Evolutionary conservation across 2,329 filamentous ascomycete species (phyloP).

Genomic region (Colletotrichum musae): DNA sequence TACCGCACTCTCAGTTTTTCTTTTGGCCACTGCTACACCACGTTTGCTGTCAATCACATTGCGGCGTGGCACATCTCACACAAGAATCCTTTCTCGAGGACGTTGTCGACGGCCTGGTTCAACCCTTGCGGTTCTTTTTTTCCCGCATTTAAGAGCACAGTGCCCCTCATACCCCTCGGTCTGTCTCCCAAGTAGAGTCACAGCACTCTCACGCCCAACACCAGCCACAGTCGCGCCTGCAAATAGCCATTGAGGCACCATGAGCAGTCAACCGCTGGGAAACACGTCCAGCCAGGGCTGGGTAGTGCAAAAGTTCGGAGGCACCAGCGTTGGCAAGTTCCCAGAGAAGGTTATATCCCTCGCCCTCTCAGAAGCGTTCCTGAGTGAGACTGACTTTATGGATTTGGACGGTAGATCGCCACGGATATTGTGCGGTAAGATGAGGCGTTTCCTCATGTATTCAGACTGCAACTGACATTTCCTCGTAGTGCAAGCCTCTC

Average conservation of each 20-base stretch:
- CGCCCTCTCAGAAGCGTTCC: slow-evolving; percentile 22
- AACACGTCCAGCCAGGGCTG: slow-evolving; percentile 68
- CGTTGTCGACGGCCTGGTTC: slow-evolving; percentile 27
- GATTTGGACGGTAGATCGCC: slow-evolving; percentile 63
- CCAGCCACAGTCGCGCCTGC: slow-evolving; percentile 7
- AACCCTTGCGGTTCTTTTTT: slow-evolving; percentile 34
- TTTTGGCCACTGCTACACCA: background rate
- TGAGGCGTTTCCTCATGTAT: slow-evolving; percentile 12
- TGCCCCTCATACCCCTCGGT: slow-evolving; percentile 30
- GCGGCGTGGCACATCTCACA: slow-evolving; percentile 1
- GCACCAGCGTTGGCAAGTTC: slow-evolving; percentile 96
- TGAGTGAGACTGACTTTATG: slow-evolving; percentile 49
- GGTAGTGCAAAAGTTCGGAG: slow-evolving; percentile 96
- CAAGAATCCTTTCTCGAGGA: background rate
- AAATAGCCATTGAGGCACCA: slow-evolving; percentile 27
- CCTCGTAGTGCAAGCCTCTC: slow-evolving; percentile 69
- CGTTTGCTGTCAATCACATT: background rate
- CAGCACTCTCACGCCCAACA: slow-evolving; percentile 10
- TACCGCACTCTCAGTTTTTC: slow-evolving; percentile 11
- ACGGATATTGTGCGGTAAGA: slow-evolving; percentile 77
- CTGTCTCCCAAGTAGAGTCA: slow-evolving; percentile 26
- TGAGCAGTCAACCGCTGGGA: slow-evolving; percentile 40
- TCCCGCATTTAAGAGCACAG: slow-evolving; percentile 25
- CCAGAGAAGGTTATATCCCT: slow-evolving; percentile 72
- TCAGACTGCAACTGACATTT: slow-evolving; percentile 39